These are phyloP conservation scores for Metschnikowia amazonensis DNA, from an alignment of 805 yeast genomes.

Conservation along the genomic window DNA sequence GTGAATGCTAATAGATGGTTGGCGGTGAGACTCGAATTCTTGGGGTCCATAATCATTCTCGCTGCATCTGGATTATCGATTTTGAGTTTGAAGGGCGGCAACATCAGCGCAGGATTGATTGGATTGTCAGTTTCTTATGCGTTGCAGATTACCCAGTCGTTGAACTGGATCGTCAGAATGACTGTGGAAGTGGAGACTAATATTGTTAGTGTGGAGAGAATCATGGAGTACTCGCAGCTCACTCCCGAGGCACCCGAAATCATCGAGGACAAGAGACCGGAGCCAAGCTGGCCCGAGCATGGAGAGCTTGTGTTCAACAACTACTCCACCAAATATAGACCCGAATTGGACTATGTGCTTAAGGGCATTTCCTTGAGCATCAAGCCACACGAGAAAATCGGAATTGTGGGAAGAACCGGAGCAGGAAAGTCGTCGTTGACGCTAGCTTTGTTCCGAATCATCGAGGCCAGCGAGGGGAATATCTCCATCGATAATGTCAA, in stretches of 20 bases:
- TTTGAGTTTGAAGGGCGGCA: conserved; percentile 60
- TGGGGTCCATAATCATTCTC: conserved; percentile 85
- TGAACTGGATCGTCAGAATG: conserved; percentile 98
- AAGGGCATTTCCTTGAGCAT: conserved; percentile 35
- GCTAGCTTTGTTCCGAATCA: conserved; percentile 41
- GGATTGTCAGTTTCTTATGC: conserved; percentile 95
- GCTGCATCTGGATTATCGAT: conserved; percentile 84
- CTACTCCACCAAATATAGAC: conserved; percentile 42
- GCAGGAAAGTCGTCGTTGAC: conserved; percentile 46
- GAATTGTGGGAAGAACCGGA: conserved; percentile 46
- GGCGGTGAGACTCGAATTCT: conserved; percentile 86
- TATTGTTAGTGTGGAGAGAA: conserved; percentile 94
- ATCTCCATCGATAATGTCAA: conserved; percentile 35
- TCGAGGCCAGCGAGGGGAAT: conserved; percentile 36
- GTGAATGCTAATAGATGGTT: conserved; percentile 96
- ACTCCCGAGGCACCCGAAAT: conserved; percentile 80
- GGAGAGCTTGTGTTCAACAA: conserved; percentile 37
- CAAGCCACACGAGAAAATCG: conserved; percentile 39
- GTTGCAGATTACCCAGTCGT: conserved; percentile 83
- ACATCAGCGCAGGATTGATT: conserved; percentile 81
- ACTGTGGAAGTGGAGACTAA: conserved; percentile 97
- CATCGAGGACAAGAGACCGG: conserved; percentile 62
- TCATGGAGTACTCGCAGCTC: conserved; percentile 79
- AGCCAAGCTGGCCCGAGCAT: conserved; percentile 33
- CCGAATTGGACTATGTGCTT: conserved; percentile 42